A percentile compares a stretch with the other conserved stretches of the same genome.
phyloP scores from a whole-genome alignment of 2,329 filamentous ascomycete species.

The Botrytis sinoallii region DNA sequence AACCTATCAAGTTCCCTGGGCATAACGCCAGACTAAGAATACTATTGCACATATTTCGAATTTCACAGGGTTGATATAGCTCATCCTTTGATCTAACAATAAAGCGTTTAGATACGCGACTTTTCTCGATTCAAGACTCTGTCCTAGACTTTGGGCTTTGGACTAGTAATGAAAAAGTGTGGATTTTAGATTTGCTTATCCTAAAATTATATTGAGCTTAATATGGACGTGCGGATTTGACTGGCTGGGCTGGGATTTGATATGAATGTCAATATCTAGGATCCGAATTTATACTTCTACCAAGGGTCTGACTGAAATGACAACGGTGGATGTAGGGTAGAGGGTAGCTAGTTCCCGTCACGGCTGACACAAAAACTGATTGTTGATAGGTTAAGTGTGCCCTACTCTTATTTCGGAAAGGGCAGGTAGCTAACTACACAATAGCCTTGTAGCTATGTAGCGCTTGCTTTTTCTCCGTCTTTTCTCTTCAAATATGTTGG shows the following conservation, averaged over 20 bases:
- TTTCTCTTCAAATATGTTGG: background rate
- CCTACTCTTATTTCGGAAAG: background rate
- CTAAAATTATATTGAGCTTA: background rate
- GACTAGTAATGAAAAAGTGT: background rate
- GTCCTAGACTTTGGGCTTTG: background rate
- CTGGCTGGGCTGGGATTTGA: background rate
- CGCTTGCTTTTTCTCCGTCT: background rate
- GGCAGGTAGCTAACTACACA: background rate
- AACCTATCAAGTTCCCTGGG: background rate
- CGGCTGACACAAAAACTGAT: background rate
- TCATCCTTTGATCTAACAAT: background rate
- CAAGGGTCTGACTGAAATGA: background rate
- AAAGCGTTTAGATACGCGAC: background rate
- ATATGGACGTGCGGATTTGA: background rate
- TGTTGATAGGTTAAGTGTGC: background rate
- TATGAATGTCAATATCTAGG: background rate
- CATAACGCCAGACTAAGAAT: background rate
- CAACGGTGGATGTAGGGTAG: background rate
- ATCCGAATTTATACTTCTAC: background rate
- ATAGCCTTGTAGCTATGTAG: background rate
- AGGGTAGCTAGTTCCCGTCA: conserved; percentile 1
- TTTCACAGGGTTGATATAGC: too few relatives aligned
- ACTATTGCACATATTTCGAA: background rate
- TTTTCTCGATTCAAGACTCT: background rate
- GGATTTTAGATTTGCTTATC: background rate